Evolutionary conservation across 371 early-diverging fungal species (phyloP).

Genomic region (Mortierella sp.): DNA sequence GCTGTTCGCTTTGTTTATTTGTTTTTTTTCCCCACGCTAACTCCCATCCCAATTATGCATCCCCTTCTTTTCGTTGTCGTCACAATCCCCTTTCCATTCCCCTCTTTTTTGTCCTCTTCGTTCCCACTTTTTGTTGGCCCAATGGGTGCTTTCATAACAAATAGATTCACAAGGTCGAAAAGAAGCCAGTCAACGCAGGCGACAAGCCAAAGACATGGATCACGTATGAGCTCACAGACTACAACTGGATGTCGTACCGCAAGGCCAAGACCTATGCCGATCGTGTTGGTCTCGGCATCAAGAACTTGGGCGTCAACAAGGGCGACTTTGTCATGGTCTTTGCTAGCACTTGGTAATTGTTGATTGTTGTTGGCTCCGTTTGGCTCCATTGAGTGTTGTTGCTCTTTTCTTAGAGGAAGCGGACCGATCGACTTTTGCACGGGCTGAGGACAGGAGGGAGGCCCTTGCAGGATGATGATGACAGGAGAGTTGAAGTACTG

Average conservation of each 20-base stretch:
- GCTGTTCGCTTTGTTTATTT: neutral
- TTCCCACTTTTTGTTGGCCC: neutral
- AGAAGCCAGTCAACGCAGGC: slow-evolving; percentile 37
- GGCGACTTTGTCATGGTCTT: slow-evolving; percentile 72
- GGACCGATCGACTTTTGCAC: neutral
- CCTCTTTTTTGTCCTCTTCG: neutral
- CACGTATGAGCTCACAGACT: slow-evolving; percentile 68
- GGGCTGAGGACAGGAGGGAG: neutral
- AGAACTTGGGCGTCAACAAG: slow-evolving; percentile 58
- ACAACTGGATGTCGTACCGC: slow-evolving; percentile 64
- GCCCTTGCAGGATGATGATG: neutral
- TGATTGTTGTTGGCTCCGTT: neutral
- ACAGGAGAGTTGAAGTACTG: neutral
- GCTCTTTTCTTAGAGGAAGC: neutral
- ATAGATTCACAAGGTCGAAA: slow-evolving; percentile 62
- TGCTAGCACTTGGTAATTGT: slow-evolving; percentile 67
- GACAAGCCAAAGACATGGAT: slow-evolving; percentile 68
- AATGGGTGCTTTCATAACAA: neutral
- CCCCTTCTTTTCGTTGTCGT: neutral
- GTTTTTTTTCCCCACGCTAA: slow-evolving; percentile 1
- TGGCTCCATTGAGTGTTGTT: neutral
- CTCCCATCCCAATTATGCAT: neutral
- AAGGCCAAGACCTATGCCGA: slow-evolving; percentile 60
- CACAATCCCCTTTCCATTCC: neutral
- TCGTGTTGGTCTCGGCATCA: slow-evolving; percentile 59